Base-by-base conservation (phyloP, 2,329 filamentous ascomycete genomes). In the Colletotrichum trifolii region DNA sequence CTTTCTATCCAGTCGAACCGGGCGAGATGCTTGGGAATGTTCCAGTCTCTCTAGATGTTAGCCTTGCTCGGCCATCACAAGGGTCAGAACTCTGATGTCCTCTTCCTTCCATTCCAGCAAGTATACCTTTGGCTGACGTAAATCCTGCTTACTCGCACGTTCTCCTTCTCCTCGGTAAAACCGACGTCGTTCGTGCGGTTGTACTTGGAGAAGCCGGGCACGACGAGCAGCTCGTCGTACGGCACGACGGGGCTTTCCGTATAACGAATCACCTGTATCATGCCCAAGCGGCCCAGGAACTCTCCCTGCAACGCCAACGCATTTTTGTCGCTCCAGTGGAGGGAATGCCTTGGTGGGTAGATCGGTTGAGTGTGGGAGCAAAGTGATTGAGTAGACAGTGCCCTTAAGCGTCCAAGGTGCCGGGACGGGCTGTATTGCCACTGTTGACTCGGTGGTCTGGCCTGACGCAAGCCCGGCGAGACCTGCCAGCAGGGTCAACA, bases 1-100 rank as follows among this genome's bases (percentile, higher is more conserved):
- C 73, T 67, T 34, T 76, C 69, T n/a, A 73, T 72, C 77, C 82
- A 86, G 34, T 78, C 77, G 70, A 86, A 86, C 17, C 75, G 74
- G 45, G 84, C 84, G 17, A 86, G 76, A 60, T 86, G 82, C 68
- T 86, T 86, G 25, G 84, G 83, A 38, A 84, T 81, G 69, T 84
- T 85, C 83, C 83, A 86, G 65, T 85, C 82, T 83, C 54, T 34
- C 9, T 49, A 8, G 2, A 1, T 25, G 13, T 57, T 10, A 57
- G 45, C n/a, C 35, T n/a, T 10, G 13, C 11, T 33, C 4, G 2
- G 1, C 40, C 33, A 12, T 13, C 9, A 5, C 12, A 8, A 38
- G 9, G 11, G 25, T 1, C 4, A 17, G 17, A 4, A 6, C 6
- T 17, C 2, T 6, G 38, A 72, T 76, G 68, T 71, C 84, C 82